Percentiles rank a stretch among this genome's conserved stretches.
Evolutionary conservation across 75 land plant genomes (phyloP).

Genomic region (Picea glauca): DNA sequence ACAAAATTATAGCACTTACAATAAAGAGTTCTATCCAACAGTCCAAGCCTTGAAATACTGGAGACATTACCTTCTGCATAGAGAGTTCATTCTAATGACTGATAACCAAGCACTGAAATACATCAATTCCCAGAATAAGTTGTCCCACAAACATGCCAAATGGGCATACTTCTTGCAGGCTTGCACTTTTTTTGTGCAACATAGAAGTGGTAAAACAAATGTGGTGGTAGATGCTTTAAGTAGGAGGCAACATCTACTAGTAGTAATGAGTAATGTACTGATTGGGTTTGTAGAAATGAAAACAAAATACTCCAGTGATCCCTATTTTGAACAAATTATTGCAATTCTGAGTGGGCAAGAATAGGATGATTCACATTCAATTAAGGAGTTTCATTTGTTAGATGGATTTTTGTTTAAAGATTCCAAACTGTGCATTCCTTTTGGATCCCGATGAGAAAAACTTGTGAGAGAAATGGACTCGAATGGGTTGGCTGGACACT

Average conservation of each 20-base stretch:
- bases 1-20: no score
- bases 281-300: neutral
- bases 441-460: neutral
- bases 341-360: neutral
- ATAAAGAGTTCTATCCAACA: neutral
- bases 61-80: conserved; percentile 11
- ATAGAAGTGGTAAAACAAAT: neutral
- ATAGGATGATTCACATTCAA: neutral
- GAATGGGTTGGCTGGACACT: conserved; percentile 12
- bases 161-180: neutral
- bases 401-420: conserved; percentile 12
- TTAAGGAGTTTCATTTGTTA: neutral
- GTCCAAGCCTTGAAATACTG: conserved; percentile 8
- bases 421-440: conserved; percentile 17
- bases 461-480: conserved; percentile 13
- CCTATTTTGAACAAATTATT: neutral
- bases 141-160: conserved; percentile 5
- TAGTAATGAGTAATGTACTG: neutral
- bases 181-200: neutral
- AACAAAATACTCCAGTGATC: neutral
- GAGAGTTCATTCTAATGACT: neutral
- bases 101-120: neutral
- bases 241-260: neutral
- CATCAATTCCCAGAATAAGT: neutral
- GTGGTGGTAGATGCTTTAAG: neutral